These are phyloP conservation scores for Tricholoma furcatifolium DNA, from an alignment of 768 basidiomycete genomes.

Conservation along the genomic window DNA sequence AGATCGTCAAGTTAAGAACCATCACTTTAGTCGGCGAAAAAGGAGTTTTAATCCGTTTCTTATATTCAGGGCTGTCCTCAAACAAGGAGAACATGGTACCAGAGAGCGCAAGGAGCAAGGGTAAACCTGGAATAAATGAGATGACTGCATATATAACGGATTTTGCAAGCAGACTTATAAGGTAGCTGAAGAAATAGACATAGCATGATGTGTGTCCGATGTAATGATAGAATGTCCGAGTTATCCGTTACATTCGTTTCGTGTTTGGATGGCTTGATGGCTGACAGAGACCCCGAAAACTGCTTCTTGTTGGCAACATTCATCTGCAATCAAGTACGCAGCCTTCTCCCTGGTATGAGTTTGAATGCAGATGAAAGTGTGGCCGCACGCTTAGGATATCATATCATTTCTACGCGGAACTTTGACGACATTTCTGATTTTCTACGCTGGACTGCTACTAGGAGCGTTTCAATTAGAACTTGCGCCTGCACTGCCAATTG, in stretches of 20 bases:
- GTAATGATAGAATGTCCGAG: too few species aligned
- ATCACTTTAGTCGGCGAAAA: slow-evolving; percentile 39
- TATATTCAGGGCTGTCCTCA: slow-evolving; percentile 42
- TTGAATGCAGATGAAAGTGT: too few species aligned
- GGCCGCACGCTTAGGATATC: not conserved
- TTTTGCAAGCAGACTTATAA: too few species aligned
- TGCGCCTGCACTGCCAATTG: not conserved
- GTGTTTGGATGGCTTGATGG: too few species aligned
- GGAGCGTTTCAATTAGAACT: not conserved
- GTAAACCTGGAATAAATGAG: too few species aligned
- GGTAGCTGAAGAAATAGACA: too few species aligned
- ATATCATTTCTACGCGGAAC: not conserved
- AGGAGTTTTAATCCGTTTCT: slow-evolving; percentile 37
- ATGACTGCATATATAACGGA: too few species aligned
- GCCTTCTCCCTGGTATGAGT: not conserved
- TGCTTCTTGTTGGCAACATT: too few species aligned
- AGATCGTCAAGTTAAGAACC: not conserved
- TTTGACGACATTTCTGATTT: not conserved
- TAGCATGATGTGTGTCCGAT: too few species aligned
- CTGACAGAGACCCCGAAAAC: too few species aligned
- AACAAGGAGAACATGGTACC: slow-evolving; percentile 32
- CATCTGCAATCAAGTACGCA: not conserved
- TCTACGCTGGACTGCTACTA: not conserved
- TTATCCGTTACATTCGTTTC: too few species aligned
- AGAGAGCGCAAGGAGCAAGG: too few species aligned